Evolutionary conservation across 1,284 basidiomycete species (phyloP), one percentile per base, ranked within the genome.

Genomic region (Naganishia sp.): DNA sequence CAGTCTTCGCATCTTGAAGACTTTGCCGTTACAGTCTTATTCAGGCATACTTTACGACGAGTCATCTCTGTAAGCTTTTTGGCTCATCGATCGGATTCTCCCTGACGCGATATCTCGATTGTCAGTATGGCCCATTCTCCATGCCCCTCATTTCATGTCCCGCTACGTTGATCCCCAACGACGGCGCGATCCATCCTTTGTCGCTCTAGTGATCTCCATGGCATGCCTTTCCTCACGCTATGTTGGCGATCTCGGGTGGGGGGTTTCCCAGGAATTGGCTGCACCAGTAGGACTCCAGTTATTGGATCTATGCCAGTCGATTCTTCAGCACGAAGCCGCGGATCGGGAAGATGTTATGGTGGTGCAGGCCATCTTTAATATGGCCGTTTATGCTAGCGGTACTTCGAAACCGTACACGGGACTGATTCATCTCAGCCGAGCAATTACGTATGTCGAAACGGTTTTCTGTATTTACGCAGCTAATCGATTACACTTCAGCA

Each of bases 31-130:
- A 43, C 56, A 72, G 69, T 23, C 55, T 75, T 15, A 70, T 75
- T 16, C 70, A 71, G 25, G 70, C 71, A 15, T 75, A 75, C 69
- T 75, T 75, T 57, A 75, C 74, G 11, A 74, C 74, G 45, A 72
- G 70, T 43, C 71, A 75, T 25, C 68, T 75, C 16, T 57, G 73
- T 74, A 54, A 70, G 73, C 71, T 3, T 28, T 1, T 21, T 28
- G 10, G 6, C 21, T 7, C 53, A 10, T 36, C 25, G 3, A 23
- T 16, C 10, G 13, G 54, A 50, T 43, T 15, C 16, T 23, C 33
- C 18, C 56, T 67, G n/a, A 67, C 46, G 3, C 25, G 15, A 16
- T 11, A 23, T 28, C 45, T 28, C 45, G 16, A 9, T 21, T 25
- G 6, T 15, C 63, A 74, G 72, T 75, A 16, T 75, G 73, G 73